These are phyloP conservation scores for Pythium dissimile DNA, from an alignment of 352 stramenopile genomes.

Conservation along the genomic window DNA sequence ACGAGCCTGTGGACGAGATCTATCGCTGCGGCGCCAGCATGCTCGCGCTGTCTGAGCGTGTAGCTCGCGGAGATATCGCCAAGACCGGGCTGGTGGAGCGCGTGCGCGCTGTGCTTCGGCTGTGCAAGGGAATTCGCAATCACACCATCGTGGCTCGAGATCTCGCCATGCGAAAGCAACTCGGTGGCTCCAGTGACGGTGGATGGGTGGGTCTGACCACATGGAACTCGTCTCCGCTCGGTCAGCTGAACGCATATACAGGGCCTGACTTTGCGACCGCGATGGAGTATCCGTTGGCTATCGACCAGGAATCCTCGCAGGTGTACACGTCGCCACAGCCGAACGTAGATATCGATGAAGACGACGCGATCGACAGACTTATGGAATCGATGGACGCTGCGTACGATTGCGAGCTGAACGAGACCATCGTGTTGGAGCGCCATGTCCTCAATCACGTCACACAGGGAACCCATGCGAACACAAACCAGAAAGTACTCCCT, in stretches of 20 bases:
- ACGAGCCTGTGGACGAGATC: conserved; percentile 55
- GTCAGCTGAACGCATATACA: conserved; percentile 18
- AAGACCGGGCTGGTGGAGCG: conserved; percentile 25
- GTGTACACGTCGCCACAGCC: conserved; percentile 30
- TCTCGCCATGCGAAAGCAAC: conserved; percentile 18
- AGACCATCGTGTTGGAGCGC: conserved; percentile 36
- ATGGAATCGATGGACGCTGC: conserved; percentile 47
- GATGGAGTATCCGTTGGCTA: conserved; percentile 41
- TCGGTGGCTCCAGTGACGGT: conserved; percentile 4
- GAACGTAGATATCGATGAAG: conserved; percentile 25
- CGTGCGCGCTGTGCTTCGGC: conserved; percentile 34
- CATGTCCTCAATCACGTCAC: conserved; percentile 47
- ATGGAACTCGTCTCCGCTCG: conserved; percentile 46
- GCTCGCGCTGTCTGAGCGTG: conserved; percentile 23
- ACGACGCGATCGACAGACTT: conserved; percentile 39
- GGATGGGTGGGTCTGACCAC: conserved; percentile 35
- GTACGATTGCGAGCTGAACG: conserved; percentile 38
- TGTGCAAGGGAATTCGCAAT: conserved; percentile 49
- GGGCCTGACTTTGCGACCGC: not conserved
- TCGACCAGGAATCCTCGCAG: conserved; percentile 32
- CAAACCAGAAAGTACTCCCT: conserved; percentile 46
- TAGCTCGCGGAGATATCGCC: not conserved
- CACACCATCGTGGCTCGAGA: conserved; percentile 32
- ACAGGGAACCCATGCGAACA: conserved; percentile 31
- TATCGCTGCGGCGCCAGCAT: conserved; percentile 56